phyloP scores from a whole-genome alignment of 768 basidiomycete genomes.

The Suillus subalutaceus region DNA sequence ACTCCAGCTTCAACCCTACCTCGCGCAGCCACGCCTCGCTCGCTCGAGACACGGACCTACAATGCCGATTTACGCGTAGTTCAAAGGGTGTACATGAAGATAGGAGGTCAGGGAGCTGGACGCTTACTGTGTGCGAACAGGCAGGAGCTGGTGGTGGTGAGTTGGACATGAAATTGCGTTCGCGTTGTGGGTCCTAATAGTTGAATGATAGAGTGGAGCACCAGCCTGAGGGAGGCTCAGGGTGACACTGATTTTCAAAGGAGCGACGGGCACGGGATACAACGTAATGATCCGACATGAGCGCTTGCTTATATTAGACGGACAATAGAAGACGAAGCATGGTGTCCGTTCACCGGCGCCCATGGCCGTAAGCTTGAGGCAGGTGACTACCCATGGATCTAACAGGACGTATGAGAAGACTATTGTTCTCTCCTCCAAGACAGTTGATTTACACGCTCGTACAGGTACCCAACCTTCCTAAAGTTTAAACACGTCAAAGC shows the following conservation, averaged over 20 bases:
- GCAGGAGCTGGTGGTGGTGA: neutral
- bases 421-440: neutral
- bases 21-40: constrained; percentile 33
- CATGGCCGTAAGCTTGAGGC: neutral
- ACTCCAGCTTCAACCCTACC: constrained; percentile 23
- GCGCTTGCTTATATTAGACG: constrained; percentile 1
- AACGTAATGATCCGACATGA: constrained; percentile 1
- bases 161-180: neutral
- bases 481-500: neutral
- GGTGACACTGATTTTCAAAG: neutral
- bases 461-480: neutral
- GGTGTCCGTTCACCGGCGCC: neutral
- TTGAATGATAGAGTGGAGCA: no score
- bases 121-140: constrained; percentile 21
- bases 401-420: neutral
- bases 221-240: no score
- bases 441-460: neutral
- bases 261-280: constrained; percentile 1
- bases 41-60: constrained; percentile 27
- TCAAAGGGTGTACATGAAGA: constrained; percentile 29
- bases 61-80: constrained; percentile 31
- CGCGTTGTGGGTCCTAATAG: constrained; percentile 1
- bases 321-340: neutral
- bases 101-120: constrained; percentile 34
- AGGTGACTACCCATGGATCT: no score